Evolutionary conservation across 2,329 filamentous ascomycete genomes (phyloP), one percentile per base, ranked within the genome.

Genomic region (Myotisia sp.): DNA sequence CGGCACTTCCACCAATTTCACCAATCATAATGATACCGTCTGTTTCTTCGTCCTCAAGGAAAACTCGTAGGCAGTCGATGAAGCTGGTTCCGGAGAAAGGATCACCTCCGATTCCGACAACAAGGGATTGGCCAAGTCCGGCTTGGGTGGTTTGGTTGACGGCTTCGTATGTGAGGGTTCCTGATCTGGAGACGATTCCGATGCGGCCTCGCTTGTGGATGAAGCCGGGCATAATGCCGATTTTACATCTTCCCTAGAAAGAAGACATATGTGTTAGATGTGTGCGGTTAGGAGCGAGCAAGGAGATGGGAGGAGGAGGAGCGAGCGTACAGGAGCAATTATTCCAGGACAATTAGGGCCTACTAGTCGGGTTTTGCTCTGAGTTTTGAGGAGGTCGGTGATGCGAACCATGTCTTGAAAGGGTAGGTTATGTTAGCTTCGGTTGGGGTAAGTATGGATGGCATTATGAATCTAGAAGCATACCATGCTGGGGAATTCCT

Each of bases 11-110:
- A 64, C 90, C 90, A 58, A 98, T 95, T 70, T 95, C 90, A 58
- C 90, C 90, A 60, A 98, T 95, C 90, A 98, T 94, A 68, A 98
- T 94, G 66, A 98, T 94, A 57, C 90, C 90, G 58, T 98, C 90
- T 24, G 90, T 98, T 68, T 93, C 84, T 59, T 79, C 72, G 61
- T 98, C 90, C 62, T 92, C 71, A 51, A 93, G 75, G 76, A 98
- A 98, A 57, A 95, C 84, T 58, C 83, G 81, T 51, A 98, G 72
- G 72, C 87, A 94, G 74, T 98, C 90, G 65, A 98, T 95, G 71
- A 95, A 98, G 75, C 93, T 95, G 64, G 90, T 95, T 51, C 90
- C 90, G 54, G 80, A 87, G 73, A 98, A 98, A 51, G 90, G 90
- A 66, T 98, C 90, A 66, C 90, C 90, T 45, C 90, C 90, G 52